phyloP scores from a whole-genome alignment of 1,139 yeast species.

The Suhomyces guaymorum region DNA sequence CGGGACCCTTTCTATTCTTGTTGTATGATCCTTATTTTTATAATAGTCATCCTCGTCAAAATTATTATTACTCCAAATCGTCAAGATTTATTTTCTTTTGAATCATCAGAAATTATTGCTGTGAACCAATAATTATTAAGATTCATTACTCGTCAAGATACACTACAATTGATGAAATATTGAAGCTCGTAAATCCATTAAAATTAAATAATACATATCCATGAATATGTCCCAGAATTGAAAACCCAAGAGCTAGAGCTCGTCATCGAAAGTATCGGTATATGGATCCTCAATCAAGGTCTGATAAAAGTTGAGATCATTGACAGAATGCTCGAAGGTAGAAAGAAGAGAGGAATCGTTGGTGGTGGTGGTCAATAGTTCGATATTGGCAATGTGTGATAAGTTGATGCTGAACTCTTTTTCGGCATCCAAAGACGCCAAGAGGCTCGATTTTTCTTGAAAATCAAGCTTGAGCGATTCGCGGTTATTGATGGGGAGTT shows the following conservation, averaged over 20 bases:
- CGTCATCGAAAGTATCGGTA: conserved; percentile 8
- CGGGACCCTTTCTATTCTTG: too few relatives aligned
- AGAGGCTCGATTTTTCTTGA: conserved; percentile 19
- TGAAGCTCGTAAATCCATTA: conserved; percentile 1
- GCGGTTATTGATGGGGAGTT: conserved; percentile 26
- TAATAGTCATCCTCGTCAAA: neutral
- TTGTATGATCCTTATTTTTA: too few relatives aligned
- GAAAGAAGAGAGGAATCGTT: conserved; percentile 1
- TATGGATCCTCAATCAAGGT: conserved; percentile 26
- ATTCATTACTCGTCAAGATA: too few relatives aligned
- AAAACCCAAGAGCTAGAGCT: conserved; percentile 1
- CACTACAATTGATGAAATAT: too few relatives aligned
- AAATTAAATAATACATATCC: neutral
- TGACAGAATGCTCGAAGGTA: conserved; percentile 14
- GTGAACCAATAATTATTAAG: too few relatives aligned
- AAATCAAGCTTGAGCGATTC: conserved; percentile 30
- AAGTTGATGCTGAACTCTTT: conserved; percentile 7
- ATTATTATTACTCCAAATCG: too few relatives aligned
- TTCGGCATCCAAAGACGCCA: conserved; percentile 10
- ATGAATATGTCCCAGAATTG: conserved; percentile 1
- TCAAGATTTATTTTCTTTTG: too few relatives aligned
- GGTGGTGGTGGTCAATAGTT: conserved; percentile 23
- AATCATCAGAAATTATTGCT: too few relatives aligned
- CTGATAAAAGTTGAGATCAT: conserved; percentile 23
- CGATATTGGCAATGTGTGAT: conserved; percentile 28